phyloP scores from a whole-genome alignment of 202 grass and related monocot species.

The Hordeum pubiflorum region DNA sequence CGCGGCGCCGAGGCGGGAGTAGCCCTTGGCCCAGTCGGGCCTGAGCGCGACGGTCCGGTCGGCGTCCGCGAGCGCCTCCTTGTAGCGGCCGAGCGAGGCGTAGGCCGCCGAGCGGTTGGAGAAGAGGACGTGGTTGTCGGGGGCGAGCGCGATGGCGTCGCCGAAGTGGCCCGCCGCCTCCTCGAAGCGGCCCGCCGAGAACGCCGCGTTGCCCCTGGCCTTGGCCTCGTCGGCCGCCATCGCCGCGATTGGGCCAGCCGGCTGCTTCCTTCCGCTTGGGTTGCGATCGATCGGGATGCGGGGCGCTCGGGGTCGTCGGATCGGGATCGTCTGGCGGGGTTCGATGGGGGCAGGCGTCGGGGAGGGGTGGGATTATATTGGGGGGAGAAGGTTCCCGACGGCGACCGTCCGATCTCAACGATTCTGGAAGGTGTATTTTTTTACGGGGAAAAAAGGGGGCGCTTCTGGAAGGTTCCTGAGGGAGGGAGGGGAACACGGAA shows the following conservation, averaged over 20 bases:
- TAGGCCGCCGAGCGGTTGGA: constrained; percentile 85
- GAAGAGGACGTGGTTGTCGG: constrained; percentile 72
- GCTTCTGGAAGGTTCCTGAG: constrained; percentile 63
- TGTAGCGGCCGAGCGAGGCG: constrained; percentile 60
- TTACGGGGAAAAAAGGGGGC: neutral
- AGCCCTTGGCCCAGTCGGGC: constrained; percentile 88
- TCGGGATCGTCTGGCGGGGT: neutral
- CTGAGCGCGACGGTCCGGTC: constrained; percentile 54
- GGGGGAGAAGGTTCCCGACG: neutral
- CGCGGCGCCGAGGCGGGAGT: constrained; percentile 79
- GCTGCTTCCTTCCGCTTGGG: neutral
- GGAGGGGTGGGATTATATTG: constrained; percentile 5
- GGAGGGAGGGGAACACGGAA: neutral
- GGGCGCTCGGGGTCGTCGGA: constrained; percentile 1
- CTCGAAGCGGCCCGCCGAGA: constrained; percentile 62
- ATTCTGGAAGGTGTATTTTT: constrained; percentile 40
- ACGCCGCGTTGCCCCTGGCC: constrained; percentile 65
- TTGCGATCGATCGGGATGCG: constrained; percentile 19
- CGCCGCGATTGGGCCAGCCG: constrained; percentile 14
- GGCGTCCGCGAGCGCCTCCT: constrained; percentile 59
- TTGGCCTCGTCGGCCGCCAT: constrained; percentile 79
- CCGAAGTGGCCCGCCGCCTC: constrained; percentile 70
- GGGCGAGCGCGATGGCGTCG: constrained; percentile 65
- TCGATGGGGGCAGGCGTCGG: neutral
- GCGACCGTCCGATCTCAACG: neutral